Evolutionary conservation across 1,284 basidiomycete genomes (phyloP), one percentile per base, ranked within the genome.

Genomic region (Polyporus tsugae): DNA sequence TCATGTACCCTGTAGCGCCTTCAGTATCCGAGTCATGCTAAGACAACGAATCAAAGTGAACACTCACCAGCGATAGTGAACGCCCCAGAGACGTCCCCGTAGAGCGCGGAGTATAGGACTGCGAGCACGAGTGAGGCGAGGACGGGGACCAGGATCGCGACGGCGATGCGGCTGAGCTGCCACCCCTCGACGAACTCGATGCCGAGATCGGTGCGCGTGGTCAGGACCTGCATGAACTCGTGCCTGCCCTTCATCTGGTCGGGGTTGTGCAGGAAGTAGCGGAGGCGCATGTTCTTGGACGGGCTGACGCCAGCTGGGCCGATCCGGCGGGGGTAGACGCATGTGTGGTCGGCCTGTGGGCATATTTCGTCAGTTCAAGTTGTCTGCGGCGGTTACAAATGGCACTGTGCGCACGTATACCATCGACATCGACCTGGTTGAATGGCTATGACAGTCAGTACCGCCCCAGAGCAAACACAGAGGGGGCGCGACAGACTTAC

Each of bases 51-150:
- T 29, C 29, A 1, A 29, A 19, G 66, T 19, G n/a, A 17, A 15
- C 11, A 65, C 74, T 41, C 55, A 74, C 73, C 70, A 38, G 70
- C 71, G n/a, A 73, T 71, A 1, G 73, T 75, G 60, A 74, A 75
- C 36, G 69, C 74, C 25, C 66, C 69, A 0, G 70, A 71, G 6
- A 69, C 67, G 52, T 73, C 69, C 2, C 60, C 64, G 7, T 42
- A 60, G 22, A 71, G 41, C 10, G 66, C 22, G 11, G 67, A 69
- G 39, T 73, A 75, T 2, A 73, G 29, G 1, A 75, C 64, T 0
- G 62, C 70, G 17, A 73, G 39, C 7, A 71, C 60, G 10, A 70
- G 38, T 0, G 74, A 74, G 4, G 60, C 46, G 7, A 70, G 4
- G 4, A 74, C 71, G 9, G 74, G 72, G 5, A 70, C 35, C 3